phyloP scores from a whole-genome alignment of 352 stramenopile genomes.

The Pythium pyrilobum region DNA sequence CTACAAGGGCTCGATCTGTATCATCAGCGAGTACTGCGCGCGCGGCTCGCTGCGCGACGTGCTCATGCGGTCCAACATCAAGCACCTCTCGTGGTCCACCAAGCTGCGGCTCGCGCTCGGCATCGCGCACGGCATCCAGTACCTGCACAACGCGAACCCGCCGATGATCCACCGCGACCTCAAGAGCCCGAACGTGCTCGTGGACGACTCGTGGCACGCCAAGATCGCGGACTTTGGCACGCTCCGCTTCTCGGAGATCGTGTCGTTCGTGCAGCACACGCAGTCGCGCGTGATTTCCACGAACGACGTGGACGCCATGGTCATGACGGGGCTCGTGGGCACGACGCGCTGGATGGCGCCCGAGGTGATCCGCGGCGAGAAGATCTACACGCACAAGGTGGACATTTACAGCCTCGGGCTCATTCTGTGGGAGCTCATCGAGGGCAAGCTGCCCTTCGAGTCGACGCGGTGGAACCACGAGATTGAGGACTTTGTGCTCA shows the following conservation, averaged over 20 bases:
- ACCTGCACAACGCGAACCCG: slow-evolving; percentile 85
- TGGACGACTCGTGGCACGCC: slow-evolving; percentile 85
- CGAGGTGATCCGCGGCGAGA: slow-evolving; percentile 83
- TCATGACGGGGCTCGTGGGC: slow-evolving; percentile 85
- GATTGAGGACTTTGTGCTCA: slow-evolving; percentile 78
- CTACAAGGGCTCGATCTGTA: slow-evolving; percentile 86
- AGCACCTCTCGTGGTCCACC: slow-evolving; percentile 73
- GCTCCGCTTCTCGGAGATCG: slow-evolving; percentile 82
- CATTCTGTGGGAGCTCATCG: slow-evolving; percentile 86
- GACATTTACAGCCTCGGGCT: slow-evolving; percentile 88
- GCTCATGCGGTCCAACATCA: slow-evolving; percentile 70
- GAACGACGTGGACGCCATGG: slow-evolving; percentile 25
- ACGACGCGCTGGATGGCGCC: slow-evolving; percentile 89
- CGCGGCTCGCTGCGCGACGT: slow-evolving; percentile 94
- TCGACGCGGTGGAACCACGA: slow-evolving; percentile 82
- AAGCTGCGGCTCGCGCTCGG: slow-evolving; percentile 73
- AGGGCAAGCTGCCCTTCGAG: slow-evolving; percentile 77
- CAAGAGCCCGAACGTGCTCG: slow-evolving; percentile 88
- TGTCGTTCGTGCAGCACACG: slow-evolving; percentile 56
- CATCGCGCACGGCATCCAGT: slow-evolving; percentile 85
- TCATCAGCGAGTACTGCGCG: slow-evolving; percentile 94
- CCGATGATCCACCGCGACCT: slow-evolving; percentile 90
- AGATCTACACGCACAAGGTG: slow-evolving; percentile 85
- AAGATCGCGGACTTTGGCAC: slow-evolving; percentile 91
- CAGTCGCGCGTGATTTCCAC: too few species aligned